Base-by-base conservation (phyloP, 768 basidiomycete species). In the Galerina sulciceps region DNA sequence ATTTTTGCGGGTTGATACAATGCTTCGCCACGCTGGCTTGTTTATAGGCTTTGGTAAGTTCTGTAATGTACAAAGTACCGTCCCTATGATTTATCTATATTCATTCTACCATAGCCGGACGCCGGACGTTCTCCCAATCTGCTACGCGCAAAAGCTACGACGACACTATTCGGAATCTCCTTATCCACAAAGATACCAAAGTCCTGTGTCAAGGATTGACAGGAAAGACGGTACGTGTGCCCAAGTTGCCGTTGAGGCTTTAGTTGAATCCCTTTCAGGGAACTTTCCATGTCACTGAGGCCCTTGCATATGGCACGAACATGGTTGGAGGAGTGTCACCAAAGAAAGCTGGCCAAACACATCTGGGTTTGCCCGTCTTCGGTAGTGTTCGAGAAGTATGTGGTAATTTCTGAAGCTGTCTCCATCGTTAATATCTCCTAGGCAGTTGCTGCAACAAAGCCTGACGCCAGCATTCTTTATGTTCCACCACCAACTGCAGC, bases 301-400 rank as follows among this genome's bases (percentile, higher is more conserved):
- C 97, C 37, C 75, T 99, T 62, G 94, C 87, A 49, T 99, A 93
- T 70, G 96, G 97, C 17, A 99, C 96, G 58, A 91, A 89, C 61
- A 96, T 99, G 92, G 93, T 99, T 57, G 97, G 97, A 57, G 97
- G 97, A 61, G 95, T 97, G 53, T 96, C 94, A 2, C 93, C 93
- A 37, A 94, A 92, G 81, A 99, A 99, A 76, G 97, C 96, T 54
- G 97, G 97, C 13, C 88, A 91, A 74, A 93, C 86, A 3, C 97
- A 99, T 79, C 85, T 99, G 56, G 96, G 96, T 31, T 83, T 98
- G 18, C 97, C 97, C 40, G 88, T 99, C 34, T 99, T 94, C 68
- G 96, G 93, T 42, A 85, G 84, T 45, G 97, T 99, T 57, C 83
- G 83, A 71, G 96, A 99, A 82, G 95, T 94, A 66, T 65, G 81